Evolutionary conservation across 2,329 filamentous ascomycete species (phyloP).

Genomic region (Blumeria graminis): DNA sequence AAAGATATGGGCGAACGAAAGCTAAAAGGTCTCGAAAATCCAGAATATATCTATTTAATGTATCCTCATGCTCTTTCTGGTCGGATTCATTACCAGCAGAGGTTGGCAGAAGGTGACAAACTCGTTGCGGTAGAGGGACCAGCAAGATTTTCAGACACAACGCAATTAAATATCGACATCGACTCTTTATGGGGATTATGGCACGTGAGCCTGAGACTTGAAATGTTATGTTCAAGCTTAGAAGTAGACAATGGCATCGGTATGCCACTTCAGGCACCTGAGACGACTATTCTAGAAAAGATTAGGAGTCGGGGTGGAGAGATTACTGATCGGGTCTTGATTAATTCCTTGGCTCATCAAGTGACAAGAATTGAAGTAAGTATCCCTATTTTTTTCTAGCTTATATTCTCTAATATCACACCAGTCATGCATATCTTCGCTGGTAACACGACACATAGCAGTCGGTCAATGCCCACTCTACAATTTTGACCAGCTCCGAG

Average conservation of each 20-base stretch:
- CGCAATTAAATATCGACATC: conserved; percentile 52
- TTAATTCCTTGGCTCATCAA: conserved; percentile 85
- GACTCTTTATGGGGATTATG: conserved; percentile 63
- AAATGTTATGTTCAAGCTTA: conserved; percentile 80
- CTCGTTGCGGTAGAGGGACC: conserved; percentile 23
- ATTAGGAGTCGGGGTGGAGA: conserved; percentile 54
- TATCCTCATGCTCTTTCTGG: conserved; percentile 76
- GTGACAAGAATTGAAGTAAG: conserved; percentile 80
- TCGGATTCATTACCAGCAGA: conserved; percentile 42
- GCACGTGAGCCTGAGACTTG: conserved; percentile 67
- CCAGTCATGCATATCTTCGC: conserved; percentile 58
- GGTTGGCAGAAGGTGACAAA: conserved; percentile 10
- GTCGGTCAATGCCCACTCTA: conserved; percentile 37
- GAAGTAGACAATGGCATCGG: conserved; percentile 35
- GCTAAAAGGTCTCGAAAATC: conserved; percentile 90
- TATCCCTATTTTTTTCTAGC: conserved; percentile 7
- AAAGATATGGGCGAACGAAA: conserved; percentile 91
- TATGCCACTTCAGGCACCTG: conserved; percentile 46
- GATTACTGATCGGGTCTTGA: conserved; percentile 65
- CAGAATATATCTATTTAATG: conserved; percentile 83
- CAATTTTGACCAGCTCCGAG: conserved; percentile 46
- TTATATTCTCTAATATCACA: conserved; percentile 3
- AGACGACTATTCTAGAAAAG: conserved; percentile 58
- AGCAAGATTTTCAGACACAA: conserved; percentile 36
- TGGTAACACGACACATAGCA: conserved; percentile 57